Evolutionary conservation across 176 grass and related monocot genomes (phyloP).

Genomic region (Musa itinerans): DNA sequence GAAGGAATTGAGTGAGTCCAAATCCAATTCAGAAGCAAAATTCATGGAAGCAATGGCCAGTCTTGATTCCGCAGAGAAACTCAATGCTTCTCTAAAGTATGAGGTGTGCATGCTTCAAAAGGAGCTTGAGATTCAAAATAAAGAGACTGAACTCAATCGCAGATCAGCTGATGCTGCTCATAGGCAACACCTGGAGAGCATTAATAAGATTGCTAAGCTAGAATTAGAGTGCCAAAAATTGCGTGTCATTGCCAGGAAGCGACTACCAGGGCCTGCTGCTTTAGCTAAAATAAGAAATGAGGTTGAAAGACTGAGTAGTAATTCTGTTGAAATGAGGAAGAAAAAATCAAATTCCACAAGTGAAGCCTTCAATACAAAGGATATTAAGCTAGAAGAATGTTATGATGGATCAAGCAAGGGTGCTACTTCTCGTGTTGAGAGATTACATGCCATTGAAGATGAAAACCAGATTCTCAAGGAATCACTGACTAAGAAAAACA

Average conservation of each 20-base stretch:
- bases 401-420: constrained; percentile 11
- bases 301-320: constrained; percentile 30
- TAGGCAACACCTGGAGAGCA: constrained; percentile 49
- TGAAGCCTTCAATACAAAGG: not conserved
- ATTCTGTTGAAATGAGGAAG: constrained; percentile 11
- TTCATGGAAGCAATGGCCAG: constrained; percentile 33
- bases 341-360: constrained; percentile 25
- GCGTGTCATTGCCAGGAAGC: constrained; percentile 62
- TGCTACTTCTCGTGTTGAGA: constrained; percentile 16
- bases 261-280: constrained; percentile 61
- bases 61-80: constrained; percentile 56
- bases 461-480: constrained; percentile 70
- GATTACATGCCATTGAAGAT: constrained; percentile 56
- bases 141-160: constrained; percentile 61
- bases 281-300: constrained; percentile 78
- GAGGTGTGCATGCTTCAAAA: constrained; percentile 77
- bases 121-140: constrained; percentile 61
- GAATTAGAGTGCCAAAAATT: constrained; percentile 81
- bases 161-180: constrained; percentile 57
- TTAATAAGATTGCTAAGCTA: constrained; percentile 41
- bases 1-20: constrained; percentile 35
- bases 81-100: constrained; percentile 47
- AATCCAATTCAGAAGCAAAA: constrained; percentile 25
- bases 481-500: constrained; percentile 49
- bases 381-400: not conserved